Base-by-base conservation (phyloP, 768 basidiomycete genomes). In the Amanita molliuscula region DNA sequence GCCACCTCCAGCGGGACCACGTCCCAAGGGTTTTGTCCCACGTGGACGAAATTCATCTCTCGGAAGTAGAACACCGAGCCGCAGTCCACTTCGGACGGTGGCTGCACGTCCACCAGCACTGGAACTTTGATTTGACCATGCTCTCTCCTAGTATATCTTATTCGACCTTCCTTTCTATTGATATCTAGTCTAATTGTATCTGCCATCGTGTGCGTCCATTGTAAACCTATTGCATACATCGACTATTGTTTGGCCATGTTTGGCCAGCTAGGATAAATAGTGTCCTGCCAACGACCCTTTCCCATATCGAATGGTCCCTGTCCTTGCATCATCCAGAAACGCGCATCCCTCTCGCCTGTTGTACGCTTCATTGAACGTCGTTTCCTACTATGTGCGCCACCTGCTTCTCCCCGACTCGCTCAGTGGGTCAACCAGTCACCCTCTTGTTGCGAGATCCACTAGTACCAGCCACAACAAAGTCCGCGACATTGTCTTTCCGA, bases 331-430 rank as follows among this genome's bases (percentile, higher is more conserved):
- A 59, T 50, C 53, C 51, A 62, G 66, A 48, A 60, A 67, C 58
- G 59, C 64, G 49, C 57, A 64, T 51, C 70, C 73, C 51, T 66
- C 75, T 52, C 75, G 72, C 54, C 67, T 73, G 52, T 57, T 75
- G 49, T 67, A 71, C 50, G 62, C 72, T 54, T 59, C 74, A 50
- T 53, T 74, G 54, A 73, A 76, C 11, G 37, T 76, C 51, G 55
- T 63, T 6, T 63, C 66, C 1, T 70, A 74, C 56, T 62, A 77
- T 76, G 76, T 67, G 50, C 69, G 68, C 54, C 62, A 58, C 50
- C 51, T 74, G 51, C 50, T 70, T 56, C 69, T 61, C 41, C 56
- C 56, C 51, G 40, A 31, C 53, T 42, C 50, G 40, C 48, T 49
- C 55, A 38, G 34, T 26, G 35, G 33, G 6, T 40, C 50, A 18